Base-by-base conservation (phyloP, 768 basidiomycete species). In the Suillus subalutaceus region DNA sequence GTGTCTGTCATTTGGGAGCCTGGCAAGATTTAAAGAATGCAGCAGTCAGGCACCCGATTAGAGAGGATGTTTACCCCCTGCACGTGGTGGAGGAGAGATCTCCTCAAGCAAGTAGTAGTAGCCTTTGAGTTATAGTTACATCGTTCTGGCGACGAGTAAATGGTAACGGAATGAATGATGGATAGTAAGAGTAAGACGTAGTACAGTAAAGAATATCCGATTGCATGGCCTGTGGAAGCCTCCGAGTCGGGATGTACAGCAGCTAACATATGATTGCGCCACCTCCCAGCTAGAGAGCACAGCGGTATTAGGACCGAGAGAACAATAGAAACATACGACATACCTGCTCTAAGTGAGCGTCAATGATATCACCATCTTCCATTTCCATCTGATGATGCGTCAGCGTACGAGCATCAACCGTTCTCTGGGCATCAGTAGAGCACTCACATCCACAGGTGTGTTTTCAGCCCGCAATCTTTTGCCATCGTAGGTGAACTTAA, bases 321-420 rank as follows among this genome's bases (percentile, higher is more conserved):
- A 23, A 50, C 40, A 63, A 62, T 62, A 61, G 57, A 52, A 44
- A 20, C 18, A 43, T 55, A 40, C 16, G 41, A 75, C 82, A 40
- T 64, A 86, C 87, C 80, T 90, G 88, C 66, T 83, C 79, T 48
- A 90, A 70, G 64, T 81, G 77, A 8, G 87, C 88, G 70, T 90
- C 89, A 59, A 90, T 84, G 65, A 82, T 77, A 70, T 90, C 89
- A 3, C 83, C 83, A 41, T 90, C 88, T 67, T 89, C 88, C 84
- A 90, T 86, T 0, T 74, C 81, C 16, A 82, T 68, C 86, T 90
- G 65, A 35, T 41, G n/a, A 26, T 15, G 35, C 38, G n/a, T 44
- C 53, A 61, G 50, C 23, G 52, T 62, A 61, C 35, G 62, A 26
- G 37, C 52, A 32, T n/a, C 26, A 18, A 56, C 53, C 55, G 48